Base-by-base conservation (phyloP, 208 protist species). In the Willaertia magna region DNA sequence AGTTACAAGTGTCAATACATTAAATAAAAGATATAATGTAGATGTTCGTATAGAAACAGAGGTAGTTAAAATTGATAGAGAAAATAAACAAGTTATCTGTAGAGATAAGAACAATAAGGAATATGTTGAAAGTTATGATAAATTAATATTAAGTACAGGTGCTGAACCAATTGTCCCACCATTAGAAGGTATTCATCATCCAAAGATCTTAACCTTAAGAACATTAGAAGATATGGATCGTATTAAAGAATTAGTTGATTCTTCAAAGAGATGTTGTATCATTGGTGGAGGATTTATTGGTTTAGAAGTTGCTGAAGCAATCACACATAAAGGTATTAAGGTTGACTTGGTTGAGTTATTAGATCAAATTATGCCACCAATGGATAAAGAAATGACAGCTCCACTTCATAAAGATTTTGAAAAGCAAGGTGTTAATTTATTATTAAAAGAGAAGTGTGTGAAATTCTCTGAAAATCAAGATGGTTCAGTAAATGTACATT, bases 251-350 rank as follows among this genome's bases (percentile, higher is more conserved):
- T 87, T 79, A 59, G 79, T 90, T 20, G 51, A 34, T n/a, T 48
- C 46, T 14, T 74, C 9, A 7, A 52, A 75, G 59, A 85, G 12
- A 22, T 89, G 44, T n/a, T 83, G 85, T 11, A 86, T 89, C 30
- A 84, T 92, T 2, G 91, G 91, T 39, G 90, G 59, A 79, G 88
- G 89, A 26, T 92, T 91, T 44, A 90, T 92, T 67, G 91, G 91
- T 47, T 67, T 92, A 14, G 91, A 93, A 74, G 88, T 91, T 78
- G 90, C 87, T 30, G 91, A 93, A 48, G 85, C 82, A n/a, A 67
- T 93, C 18, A n/a, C 47, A 22, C 74, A 85, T 47, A 16, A n/a
- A 0, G 88, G 86, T 26, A 22, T 88, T 16, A 52, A 86, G 22
- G 86, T 88, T n/a, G 89, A 75, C 22, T 26, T 93, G n/a, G 61